Evolutionary conservation across 2,329 filamentous ascomycete species (phyloP), one percentile per base, ranked within the genome.

Genomic region (Curvularia spicifera): DNA sequence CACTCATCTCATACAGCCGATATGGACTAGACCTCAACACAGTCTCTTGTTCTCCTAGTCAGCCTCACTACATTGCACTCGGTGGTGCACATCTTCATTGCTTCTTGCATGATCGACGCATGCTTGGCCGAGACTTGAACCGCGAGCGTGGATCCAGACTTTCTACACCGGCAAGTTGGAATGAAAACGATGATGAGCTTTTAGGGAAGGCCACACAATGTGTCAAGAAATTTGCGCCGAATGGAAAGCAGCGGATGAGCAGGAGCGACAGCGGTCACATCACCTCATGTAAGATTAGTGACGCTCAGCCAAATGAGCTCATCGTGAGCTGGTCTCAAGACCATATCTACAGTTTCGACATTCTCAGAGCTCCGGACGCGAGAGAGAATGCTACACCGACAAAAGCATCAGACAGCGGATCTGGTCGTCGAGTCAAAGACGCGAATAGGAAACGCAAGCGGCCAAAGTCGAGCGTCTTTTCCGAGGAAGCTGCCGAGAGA

Each of bases 281-380:
- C 67, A 89, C 87, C 2, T 87, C 87, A 15, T 89, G 87, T 75
- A 90, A 89, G 74, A 90, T 90, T 67, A 89, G 86, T 64, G 86
- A 89, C 74, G 85, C 85, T 8, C 83, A 87, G 59, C 88, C 87
- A 0, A 87, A 89, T 61, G 87, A 90, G 67, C 83, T 90, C 67
- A 76, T 90, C 13, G 87, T 85, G 22, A 89, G 87, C 65, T 90
- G 87, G 87, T 89, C 86, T 20, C 86, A 85, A 22, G 86, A 89
- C 60, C 82, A 86, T 61, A 87, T 89, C 50, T 87, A 88, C 74
- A 85, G 84, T 65, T 90, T 90, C 67, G 86, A 90, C 67, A 80
- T 90, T 15, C 76, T 87, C 43, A 81, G 82, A 47, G 84, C 82
- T 64, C 82, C 85, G 1, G 85, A 87, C 75, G 83, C 82, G 7